These are phyloP conservation scores for Quercus engelmannii DNA, from an alignment of 306 rosid species.

Conservation along the genomic window DNA sequence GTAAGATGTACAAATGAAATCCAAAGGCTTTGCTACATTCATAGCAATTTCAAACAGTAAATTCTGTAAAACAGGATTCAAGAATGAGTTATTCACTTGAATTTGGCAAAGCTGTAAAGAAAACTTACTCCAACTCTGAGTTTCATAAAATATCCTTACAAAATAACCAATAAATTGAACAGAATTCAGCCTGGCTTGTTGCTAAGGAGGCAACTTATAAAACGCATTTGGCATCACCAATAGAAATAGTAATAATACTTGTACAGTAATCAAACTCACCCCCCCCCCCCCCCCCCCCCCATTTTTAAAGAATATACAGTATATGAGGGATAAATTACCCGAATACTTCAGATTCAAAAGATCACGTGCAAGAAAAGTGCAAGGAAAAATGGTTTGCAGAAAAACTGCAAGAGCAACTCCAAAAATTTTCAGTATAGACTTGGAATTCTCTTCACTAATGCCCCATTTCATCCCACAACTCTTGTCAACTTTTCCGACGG, in stretches of 20 bases:
- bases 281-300: slow-evolving; percentile 51
- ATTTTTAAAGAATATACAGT: slow-evolving; percentile 31
- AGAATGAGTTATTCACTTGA: not conserved
- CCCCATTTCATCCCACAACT: slow-evolving; percentile 25
- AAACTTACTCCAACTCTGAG: slow-evolving; percentile 22
- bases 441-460: slow-evolving; percentile 11
- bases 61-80: not conserved
- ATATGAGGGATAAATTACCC: slow-evolving; percentile 34
- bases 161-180: slow-evolving; percentile 4
- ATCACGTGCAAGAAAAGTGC: slow-evolving; percentile 23
- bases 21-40: not conserved
- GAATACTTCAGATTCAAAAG: slow-evolving; percentile 24
- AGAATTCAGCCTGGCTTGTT: slow-evolving; percentile 23
- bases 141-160: not conserved
- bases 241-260: slow-evolving; percentile 1
- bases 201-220: slow-evolving; percentile 24
- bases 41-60: not conserved
- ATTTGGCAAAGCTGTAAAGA: not conserved
- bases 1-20: too few species aligned
- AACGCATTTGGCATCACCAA: slow-evolving; percentile 11
- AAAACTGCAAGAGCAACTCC: slow-evolving; percentile 30
- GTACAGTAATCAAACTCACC: slow-evolving; percentile 20
- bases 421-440: slow-evolving; percentile 17
- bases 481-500: slow-evolving; percentile 32
- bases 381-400: slow-evolving; percentile 23